A percentile compares a stretch with the other conserved stretches of the same genome.
Evolutionary conservation across 768 basidiomycete species (phyloP).

Genomic region (Sarcomyxa edulis): DNA sequence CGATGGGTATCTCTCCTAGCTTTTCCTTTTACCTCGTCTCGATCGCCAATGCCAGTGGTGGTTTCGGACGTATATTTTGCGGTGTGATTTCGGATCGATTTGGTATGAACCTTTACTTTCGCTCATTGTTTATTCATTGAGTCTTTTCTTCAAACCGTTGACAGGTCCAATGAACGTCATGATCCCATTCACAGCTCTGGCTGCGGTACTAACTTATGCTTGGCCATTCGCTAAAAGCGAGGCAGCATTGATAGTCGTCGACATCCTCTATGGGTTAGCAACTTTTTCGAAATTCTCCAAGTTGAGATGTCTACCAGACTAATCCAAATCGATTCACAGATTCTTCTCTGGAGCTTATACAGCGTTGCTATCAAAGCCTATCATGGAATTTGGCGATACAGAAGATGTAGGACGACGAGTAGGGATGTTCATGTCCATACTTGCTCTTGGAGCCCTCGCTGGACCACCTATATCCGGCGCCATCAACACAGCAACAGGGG

Average conservation of each 20-base stretch:
- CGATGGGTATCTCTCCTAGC: conserved; percentile 36
- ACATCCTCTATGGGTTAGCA: conserved; percentile 50
- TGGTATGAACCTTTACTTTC: conserved; percentile 25
- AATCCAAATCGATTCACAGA: no score
- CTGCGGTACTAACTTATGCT: conserved; percentile 46
- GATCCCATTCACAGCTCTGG: conserved; percentile 42
- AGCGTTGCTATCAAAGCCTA: conserved; percentile 49
- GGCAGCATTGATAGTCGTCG: conserved; percentile 37
- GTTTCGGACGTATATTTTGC: conserved; percentile 45
- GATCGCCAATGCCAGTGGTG: conserved; percentile 56
- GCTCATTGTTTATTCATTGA: not conserved
- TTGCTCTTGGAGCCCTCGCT: conserved; percentile 56
- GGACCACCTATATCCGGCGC: conserved; percentile 76
- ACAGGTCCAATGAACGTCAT: conserved; percentile 59
- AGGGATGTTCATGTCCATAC: conserved; percentile 59
- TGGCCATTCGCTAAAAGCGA: conserved; percentile 53
- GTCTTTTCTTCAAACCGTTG: no score
- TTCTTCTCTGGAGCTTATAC: conserved; percentile 60
- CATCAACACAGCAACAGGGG: conserved; percentile 47
- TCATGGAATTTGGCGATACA: conserved; percentile 54
- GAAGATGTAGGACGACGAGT: conserved; percentile 59
- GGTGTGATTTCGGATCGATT: conserved; percentile 46
- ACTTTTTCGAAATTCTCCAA: not conserved
- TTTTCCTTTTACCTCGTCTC: conserved; percentile 57
- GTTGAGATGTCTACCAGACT: no score